Conservation (phyloP, 2,329 filamentous ascomycete species). For the Sclerotinia spermophila region DNA sequence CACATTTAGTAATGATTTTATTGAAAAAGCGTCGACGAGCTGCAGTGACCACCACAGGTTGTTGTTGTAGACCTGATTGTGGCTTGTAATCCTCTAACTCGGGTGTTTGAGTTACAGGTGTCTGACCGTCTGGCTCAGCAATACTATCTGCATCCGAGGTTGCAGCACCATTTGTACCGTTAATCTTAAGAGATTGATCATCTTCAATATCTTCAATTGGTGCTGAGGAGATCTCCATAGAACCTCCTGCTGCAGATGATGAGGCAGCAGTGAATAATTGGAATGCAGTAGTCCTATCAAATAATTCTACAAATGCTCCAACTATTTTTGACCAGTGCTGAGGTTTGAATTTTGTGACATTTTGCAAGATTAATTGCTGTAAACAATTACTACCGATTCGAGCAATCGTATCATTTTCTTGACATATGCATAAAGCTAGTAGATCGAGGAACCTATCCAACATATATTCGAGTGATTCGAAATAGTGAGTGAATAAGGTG, state of each 20-base stretch:
- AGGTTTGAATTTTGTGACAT: conserved; percentile 83
- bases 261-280: conserved; percentile 87
- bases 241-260: conserved; percentile 50
- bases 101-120: conserved; percentile 27
- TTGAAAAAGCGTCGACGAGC: conserved; percentile 96
- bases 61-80: conserved; percentile 71
- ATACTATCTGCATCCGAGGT: conserved; percentile 34
- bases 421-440: conserved; percentile 91
- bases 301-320: conserved; percentile 91
- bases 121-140: conserved; percentile 35
- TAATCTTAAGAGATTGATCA: conserved; percentile 59
- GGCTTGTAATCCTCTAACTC: conserved; percentile 78
- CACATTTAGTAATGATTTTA: conserved; percentile 97
- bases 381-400: conserved; percentile 97
- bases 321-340: conserved; percentile 95
- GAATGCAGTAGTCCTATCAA: conserved; percentile 89
- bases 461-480: conserved; percentile 95
- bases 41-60: conserved; percentile 87
- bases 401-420: conserved; percentile 98
- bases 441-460: conserved; percentile 95
- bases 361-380: conserved; percentile 93
- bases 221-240: conserved; percentile 46
- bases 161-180: conserved; percentile 46
- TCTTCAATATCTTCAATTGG: conserved; percentile 33
- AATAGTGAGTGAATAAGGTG: conserved; percentile 97